These are phyloP conservation scores for Atractiella rhizophila DNA, from an alignment of 768 basidiomycete species.

Conservation along the genomic window DNA sequence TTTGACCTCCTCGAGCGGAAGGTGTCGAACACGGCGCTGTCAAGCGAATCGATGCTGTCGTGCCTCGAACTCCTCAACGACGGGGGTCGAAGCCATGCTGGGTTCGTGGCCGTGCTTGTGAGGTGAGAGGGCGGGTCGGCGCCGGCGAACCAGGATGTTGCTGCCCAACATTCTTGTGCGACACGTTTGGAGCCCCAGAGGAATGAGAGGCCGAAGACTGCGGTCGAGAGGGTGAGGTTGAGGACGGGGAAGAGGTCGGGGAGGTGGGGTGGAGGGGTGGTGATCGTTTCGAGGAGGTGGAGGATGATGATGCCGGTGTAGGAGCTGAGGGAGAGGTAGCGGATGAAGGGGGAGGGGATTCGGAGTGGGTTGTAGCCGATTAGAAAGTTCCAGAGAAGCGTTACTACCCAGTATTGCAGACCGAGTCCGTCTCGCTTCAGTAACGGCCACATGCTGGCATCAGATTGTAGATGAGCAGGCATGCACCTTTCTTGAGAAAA, in stretches of 20 bases:
- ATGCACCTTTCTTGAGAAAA: not conserved
- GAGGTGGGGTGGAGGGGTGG: conserved; percentile 44
- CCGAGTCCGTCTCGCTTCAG: conserved; percentile 51
- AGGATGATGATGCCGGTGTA: conserved; percentile 34
- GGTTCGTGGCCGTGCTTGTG: no score
- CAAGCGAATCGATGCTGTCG: no score
- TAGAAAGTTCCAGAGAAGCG: conserved; percentile 54
- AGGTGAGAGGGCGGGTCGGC: no score
- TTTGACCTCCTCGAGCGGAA: no score
- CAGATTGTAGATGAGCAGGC: not conserved
- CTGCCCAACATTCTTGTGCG: conserved; percentile 56
- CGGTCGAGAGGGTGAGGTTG: conserved; percentile 51
- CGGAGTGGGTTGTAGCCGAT: conserved; percentile 48
- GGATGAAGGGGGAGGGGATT: conserved; percentile 27
- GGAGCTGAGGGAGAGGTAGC: conserved; percentile 20
- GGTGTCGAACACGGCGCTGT: no score
- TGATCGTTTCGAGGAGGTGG: conserved; percentile 38
- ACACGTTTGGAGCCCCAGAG: conserved; percentile 66
- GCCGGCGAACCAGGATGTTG: no score
- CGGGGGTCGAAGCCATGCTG: no score
- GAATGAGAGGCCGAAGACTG: conserved; percentile 60
- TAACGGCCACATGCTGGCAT: conserved; percentile 67
- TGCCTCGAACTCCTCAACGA: no score
- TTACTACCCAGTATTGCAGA: conserved; percentile 42
- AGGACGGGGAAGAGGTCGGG: conserved; percentile 66